A percentile compares a stretch with the other conserved stretches of the same genome.
These are phyloP conservation scores for Mortierella sp. DNA, from an alignment of 371 early-diverging fungal genomes.

Conservation along the genomic window DNA sequence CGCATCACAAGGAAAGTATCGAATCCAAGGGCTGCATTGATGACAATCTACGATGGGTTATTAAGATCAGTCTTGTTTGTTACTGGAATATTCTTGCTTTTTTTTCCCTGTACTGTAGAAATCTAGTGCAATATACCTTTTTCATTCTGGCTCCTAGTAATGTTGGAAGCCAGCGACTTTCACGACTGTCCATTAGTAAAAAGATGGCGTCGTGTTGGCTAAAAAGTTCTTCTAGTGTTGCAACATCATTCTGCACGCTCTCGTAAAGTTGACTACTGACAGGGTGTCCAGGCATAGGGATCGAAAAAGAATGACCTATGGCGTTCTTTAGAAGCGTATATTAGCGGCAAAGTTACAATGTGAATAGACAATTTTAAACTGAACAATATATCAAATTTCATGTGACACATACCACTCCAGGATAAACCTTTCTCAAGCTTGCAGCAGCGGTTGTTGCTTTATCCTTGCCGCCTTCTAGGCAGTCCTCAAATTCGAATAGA, in stretches of 20 bases:
- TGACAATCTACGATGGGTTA: constrained; percentile 68
- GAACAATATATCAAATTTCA: background rate
- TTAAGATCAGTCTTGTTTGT: background rate
- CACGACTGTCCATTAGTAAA: constrained; percentile 94
- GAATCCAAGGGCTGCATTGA: constrained; percentile 96
- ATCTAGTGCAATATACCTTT: constrained; percentile 50
- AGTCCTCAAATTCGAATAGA: constrained; percentile 90
- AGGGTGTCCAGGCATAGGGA: constrained; percentile 97
- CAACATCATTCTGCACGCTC: constrained; percentile 63
- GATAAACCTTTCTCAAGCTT: constrained; percentile 79
- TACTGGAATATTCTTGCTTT: background rate
- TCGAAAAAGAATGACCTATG: constrained; percentile 74
- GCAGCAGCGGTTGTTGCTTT: constrained; percentile 92
- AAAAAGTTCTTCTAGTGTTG: constrained; percentile 71
- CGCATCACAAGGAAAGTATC: constrained; percentile 97
- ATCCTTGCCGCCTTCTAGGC: constrained; percentile 82
- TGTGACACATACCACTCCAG: constrained; percentile 73
- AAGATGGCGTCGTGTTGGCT: constrained; percentile 87
- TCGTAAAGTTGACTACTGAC: constrained; percentile 59
- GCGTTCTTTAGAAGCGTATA: constrained; percentile 62
- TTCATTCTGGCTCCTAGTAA: constrained; percentile 75
- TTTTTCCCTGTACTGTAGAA: too few relatives aligned
- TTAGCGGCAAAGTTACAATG: too few relatives aligned
- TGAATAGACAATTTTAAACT: too few relatives aligned
- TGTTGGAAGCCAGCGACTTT: constrained; percentile 96